Conservation (phyloP, 1,139 yeast species). For the Trichomonascaceae sp. region DNA sequence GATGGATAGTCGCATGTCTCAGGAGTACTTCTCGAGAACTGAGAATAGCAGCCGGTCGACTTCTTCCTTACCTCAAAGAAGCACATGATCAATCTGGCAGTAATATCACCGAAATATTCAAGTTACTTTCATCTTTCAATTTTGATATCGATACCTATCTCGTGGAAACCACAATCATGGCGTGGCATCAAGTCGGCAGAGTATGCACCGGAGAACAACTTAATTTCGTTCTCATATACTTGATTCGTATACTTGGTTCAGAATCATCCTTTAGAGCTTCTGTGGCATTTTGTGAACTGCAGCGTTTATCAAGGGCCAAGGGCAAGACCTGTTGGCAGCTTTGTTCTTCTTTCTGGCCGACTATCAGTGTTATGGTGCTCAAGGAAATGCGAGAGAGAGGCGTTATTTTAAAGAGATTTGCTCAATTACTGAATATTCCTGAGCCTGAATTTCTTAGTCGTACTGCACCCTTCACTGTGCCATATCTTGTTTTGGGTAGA, state of each 20-base stretch:
- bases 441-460: conserved; percentile 56
- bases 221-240: conserved; percentile 51
- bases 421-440: conserved; percentile 61
- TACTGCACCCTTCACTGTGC: conserved; percentile 70
- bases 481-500: conserved; percentile 62
- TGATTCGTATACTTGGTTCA: conserved; percentile 57
- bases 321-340: conserved; percentile 45
- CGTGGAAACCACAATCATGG: conserved; percentile 56
- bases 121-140: conserved; percentile 16
- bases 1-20: conserved; percentile 27
- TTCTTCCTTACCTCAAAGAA: conserved; percentile 21
- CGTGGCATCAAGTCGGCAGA: conserved; percentile 57
- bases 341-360: conserved; percentile 71
- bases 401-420: conserved; percentile 50
- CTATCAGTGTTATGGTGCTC: conserved; percentile 62
- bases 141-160: conserved; percentile 33
- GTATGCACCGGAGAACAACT: conserved; percentile 57
- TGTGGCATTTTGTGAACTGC: conserved; percentile 54
- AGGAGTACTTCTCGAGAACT: conserved; percentile 24
- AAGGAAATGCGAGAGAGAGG: conserved; percentile 46
- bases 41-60: conserved; percentile 22
- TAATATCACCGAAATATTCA: conserved; percentile 15
- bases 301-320: conserved; percentile 40
- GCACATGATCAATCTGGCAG: conserved; percentile 4
- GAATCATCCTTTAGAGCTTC: conserved; percentile 56